Base-by-base conservation (phyloP, 768 basidiomycete species). In the Suillus hirtellus region DNA sequence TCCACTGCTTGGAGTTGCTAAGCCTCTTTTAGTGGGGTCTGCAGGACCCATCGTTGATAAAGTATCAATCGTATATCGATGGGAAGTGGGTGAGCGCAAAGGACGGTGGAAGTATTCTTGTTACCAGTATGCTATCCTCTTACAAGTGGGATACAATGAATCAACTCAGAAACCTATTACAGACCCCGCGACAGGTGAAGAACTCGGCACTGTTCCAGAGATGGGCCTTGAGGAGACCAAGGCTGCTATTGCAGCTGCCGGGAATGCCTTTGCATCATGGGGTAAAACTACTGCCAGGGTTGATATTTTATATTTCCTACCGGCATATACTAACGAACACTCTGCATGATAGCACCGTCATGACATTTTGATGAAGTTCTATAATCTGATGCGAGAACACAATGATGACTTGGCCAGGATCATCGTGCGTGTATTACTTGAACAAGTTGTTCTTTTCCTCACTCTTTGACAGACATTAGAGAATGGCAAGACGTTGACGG, bases 161-260 rank as follows among this genome's bases (percentile, higher is more conserved):
- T 63, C 50, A 27, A 61, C 47, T 31, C 38, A 42, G 40, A 11
- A 2, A 40, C 55, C 58, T 47, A 58, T n/a, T 12, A 40, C 63
- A 96, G 96, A 98, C 79, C 96, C 96, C 37, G 93, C 95, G 7
- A 96, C 89, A 4, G 84, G 84, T 47, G 86, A 95, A 67, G 85
- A 86, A 63, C 84, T 98, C 52, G 96, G 95, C 15, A 88, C 85
- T 0, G 82, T 96, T 34, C 93, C 95, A 4, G 96, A 99, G 72
- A 92, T 97, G 89, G 91, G 89, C 11, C 72, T 92, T 50, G 81
- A 82, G 34, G 95, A 98, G 76, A 92, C 93, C 11, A 87, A 88
- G 68, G 80, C 86, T 66, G 97, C 96, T 34, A 95, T 99, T 65
- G 79, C 86, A 21, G 90, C 90, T 14, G 97, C 97, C 11, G 76